Percentiles rank a stretch among this genome's conserved stretches.
Conservation (phyloP, 345 rosid genomes). For the Syzygium grande region DNA sequence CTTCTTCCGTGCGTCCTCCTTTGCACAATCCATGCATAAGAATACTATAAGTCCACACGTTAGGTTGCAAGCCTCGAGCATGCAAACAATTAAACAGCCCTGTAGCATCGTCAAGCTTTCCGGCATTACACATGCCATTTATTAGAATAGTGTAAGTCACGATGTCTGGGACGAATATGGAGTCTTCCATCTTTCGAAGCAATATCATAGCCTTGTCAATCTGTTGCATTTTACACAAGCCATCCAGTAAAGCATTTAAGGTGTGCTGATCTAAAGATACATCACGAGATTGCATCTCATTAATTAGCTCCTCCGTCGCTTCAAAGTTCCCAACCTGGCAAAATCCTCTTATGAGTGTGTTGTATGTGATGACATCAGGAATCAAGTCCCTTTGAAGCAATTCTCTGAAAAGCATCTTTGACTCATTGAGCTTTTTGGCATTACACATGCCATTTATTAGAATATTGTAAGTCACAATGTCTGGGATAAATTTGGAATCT, state of each 20-base stretch:
- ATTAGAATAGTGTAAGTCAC: neutral
- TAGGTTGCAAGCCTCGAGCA: neutral
- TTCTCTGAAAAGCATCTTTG: fast-evolving
- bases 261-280: neutral
- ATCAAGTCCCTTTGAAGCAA: neutral
- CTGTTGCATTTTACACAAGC: neutral
- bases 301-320: neutral
- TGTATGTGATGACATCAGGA: neutral
- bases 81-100: neutral
- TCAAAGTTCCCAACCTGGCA: neutral
- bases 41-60: neutral
- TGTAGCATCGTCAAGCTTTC: neutral
- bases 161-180: fast-evolving
- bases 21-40: neutral
- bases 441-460: neutral
- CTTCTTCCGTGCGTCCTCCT: neutral
- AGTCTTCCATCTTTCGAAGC: neutral
- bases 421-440: neutral
- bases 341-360: fast-evolving
- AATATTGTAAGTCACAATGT: too few relatives aligned
- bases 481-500: too few relatives aligned
- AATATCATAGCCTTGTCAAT: neutral
- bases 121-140: neutral
- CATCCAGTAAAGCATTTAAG: neutral
- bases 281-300: neutral